Conservation (phyloP, 2,329 filamentous ascomycete genomes). For the Immersiporthe knoxdaviesiana region DNA sequence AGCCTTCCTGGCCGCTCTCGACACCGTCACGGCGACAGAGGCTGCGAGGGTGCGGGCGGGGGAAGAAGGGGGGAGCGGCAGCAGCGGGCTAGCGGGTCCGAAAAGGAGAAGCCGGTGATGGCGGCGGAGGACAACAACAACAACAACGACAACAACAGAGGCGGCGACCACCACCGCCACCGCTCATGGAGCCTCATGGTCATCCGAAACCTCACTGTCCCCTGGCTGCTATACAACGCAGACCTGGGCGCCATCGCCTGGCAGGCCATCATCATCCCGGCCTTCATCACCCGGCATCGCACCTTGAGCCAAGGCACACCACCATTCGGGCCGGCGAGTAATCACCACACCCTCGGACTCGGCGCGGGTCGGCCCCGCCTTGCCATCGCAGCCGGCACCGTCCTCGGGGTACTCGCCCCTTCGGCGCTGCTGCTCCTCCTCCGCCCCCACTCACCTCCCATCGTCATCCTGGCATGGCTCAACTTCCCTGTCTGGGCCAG, state of each 20-base stretch:
- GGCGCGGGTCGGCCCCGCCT: not conserved
- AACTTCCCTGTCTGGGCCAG: constrained; percentile 10
- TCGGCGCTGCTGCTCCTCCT: not conserved
- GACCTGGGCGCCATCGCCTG: constrained; percentile 14
- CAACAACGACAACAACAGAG: no score
- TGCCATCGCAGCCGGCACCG: constrained; percentile 6
- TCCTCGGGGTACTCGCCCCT: constrained; percentile 15
- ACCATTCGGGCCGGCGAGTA: no score
- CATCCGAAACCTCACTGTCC: constrained; percentile 16
- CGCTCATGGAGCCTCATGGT: not conserved
- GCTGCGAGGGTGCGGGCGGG: not conserved
- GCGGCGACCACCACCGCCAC: no score
- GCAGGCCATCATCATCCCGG: constrained; percentile 17
- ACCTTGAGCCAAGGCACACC: not conserved
- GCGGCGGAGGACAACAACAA: no score
- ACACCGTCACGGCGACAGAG: constrained; percentile 13
- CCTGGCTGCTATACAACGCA: constrained; percentile 14
- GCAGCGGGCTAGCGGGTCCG: not conserved
- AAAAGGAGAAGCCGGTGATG: not conserved
- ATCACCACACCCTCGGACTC: not conserved
- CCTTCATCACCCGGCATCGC: not conserved
- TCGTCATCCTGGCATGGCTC: constrained; percentile 7
- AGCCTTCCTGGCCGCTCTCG: constrained; percentile 13
- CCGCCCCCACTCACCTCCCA: not conserved
- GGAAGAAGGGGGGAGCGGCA: not conserved